Base-by-base conservation (phyloP, 345 rosid species). In the Draba incana region DNA sequence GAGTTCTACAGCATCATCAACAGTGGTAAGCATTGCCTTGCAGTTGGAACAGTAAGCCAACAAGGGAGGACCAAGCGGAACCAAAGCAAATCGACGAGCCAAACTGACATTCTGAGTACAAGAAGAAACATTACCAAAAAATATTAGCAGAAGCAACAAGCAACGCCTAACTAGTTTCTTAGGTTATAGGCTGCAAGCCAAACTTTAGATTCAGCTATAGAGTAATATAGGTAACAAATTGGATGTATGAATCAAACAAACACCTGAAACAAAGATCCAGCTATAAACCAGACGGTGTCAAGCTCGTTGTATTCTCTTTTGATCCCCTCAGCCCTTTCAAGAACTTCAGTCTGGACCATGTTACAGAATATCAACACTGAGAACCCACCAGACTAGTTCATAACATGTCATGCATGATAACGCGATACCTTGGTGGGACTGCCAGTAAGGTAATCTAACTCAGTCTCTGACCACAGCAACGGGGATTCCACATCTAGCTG, bases 221-320 rank as follows among this genome's bases (percentile, higher is more conserved):
- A 20, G 20, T 20, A 20, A 20, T 20, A 20, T 20, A 20, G 20
- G 20, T 20, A 20, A 20, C 20, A 20, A 20, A 20, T 20, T 20
- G 33, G 45, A 54, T 38, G 54, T 60, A 61, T 42, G 4, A 46
- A 24, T 42, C 28, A 60, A 20, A 62, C 20, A 20, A 20, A 31
- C 20, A 90, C 97, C 98, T 90, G 97, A 88, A 93, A 93, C 71
- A 93, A 81, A 64, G 98, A 93, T 60, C 97, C 98, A 69, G 96
- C 98, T 97, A 93, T 93, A 80, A 93, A 93, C 98, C 97, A 93
- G 67, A 93, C 94, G 39, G 97, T 90, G 79, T 90, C 98, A 15
- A 93, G 97, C 84, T 93, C 98, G 62, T 83, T 76, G 59, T 90
- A 93, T 75, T 90, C 97, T 81, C 96, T 87, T 81, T 80, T 90